Percentiles rank a stretch among this genome's conserved stretches.
phyloP scores from a whole-genome alignment of 2,329 filamentous ascomycete species.

The Fonsecaea monophora region DNA sequence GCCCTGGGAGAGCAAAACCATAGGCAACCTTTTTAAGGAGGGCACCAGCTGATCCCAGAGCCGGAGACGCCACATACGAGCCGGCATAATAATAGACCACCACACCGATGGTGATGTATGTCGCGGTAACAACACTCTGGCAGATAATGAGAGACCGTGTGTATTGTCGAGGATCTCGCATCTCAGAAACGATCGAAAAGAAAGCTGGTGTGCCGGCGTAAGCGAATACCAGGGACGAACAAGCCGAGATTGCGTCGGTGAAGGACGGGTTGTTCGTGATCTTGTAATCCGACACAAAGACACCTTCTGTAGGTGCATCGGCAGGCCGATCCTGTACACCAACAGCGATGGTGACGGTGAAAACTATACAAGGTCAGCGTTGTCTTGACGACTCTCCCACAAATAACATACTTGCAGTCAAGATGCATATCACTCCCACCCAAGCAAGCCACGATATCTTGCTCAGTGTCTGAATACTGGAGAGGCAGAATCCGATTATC shows the following conservation, averaged over 20 bases:
- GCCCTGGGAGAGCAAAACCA: conserved; percentile 47
- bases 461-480: conserved; percentile 64
- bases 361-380: conserved; percentile 56
- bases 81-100: conserved; percentile 48
- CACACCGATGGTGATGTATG: conserved; percentile 45
- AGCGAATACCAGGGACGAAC: conserved; percentile 48
- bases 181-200: conserved; percentile 47
- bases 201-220: conserved; percentile 55
- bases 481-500: conserved; percentile 56
- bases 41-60: conserved; percentile 43
- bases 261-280: conserved; percentile 43
- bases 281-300: conserved; percentile 43
- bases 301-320: conserved; percentile 42
- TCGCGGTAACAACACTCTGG: conserved; percentile 44
- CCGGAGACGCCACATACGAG: conserved; percentile 44
- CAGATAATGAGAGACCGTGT: conserved; percentile 50
- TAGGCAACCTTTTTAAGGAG: conserved; percentile 46
- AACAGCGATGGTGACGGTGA: conserved; percentile 56
- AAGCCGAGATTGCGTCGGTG: conserved; percentile 46
- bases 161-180: conserved; percentile 44
- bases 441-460: conserved; percentile 69
- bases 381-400: neutral
- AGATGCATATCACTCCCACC: conserved; percentile 65
- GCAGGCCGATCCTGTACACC: conserved; percentile 47
- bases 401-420: conserved; percentile 50